Base-by-base conservation (phyloP, 768 basidiomycete genomes). In the Boletus sp. region DNA sequence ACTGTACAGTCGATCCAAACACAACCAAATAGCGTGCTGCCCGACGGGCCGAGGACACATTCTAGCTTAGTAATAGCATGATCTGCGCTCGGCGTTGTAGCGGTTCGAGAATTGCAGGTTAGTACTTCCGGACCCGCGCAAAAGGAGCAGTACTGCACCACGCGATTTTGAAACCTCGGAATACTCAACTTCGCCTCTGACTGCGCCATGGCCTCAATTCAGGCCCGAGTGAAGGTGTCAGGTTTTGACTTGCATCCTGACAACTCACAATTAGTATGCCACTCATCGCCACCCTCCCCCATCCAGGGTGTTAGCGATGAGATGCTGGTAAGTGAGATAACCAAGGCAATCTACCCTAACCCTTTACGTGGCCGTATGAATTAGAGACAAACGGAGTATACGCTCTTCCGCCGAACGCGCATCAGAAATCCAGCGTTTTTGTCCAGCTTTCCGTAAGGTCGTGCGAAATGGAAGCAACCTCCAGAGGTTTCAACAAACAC, bases 1-100 rank as follows among this genome's bases (percentile, higher is more conserved):
- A 65, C 69, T 70, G 66, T 70, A 72, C 54, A 70, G 69, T 72
- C 21, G 0, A 57, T 41, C 34, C 62, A 70, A 70, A 72, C 5
- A 70, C 4, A 40, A 2, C 19, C 51, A 70, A 73, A 71, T 4
- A 54, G 23, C 29, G 5, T 7, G 40, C 13, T 7, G 17, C n/a
- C n/a, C n/a, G n/a, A n/a, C n/a, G 47, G 25, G 7, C 34, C 21
- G 32, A 14, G 8, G 21, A 38, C 23, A 25, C 23, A 25, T 25
- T 4, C 23, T 25, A 25, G 23, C 23, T 25, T 25, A 25, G 23
- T 25, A 34, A 34, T 34, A 14, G 7, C 2, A 10, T 19, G n/a
- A 39, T 7, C 4, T 39, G 38, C 19, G 7, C 8, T 23, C 21
- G n/a, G 39, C 39, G 6, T 13, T 40, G 21, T 11, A 40, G 21